phyloP scores from a whole-genome alignment of 2,329 filamentous ascomycete genomes.

The Aureobasidium leucospermi region DNA sequence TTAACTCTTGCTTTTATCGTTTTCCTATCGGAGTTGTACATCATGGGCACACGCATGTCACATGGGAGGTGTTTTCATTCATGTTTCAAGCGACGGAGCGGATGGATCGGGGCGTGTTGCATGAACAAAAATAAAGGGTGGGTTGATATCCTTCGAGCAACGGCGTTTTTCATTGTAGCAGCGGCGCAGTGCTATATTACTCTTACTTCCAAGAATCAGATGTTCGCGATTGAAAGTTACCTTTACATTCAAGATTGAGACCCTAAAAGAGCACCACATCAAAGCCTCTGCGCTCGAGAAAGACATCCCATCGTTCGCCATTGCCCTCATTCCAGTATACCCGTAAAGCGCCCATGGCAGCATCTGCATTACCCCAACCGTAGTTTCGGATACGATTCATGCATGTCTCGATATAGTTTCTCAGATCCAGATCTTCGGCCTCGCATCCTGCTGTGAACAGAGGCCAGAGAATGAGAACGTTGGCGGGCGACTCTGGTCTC shows the following conservation, averaged over 20 bases:
- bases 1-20: background rate
- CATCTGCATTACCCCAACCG: constrained; percentile 9
- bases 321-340: constrained; percentile 3
- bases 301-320: constrained; percentile 13
- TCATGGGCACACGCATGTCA: background rate
- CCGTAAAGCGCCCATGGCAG: background rate
- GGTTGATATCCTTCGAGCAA: background rate
- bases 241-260: too few species aligned
- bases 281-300: constrained; percentile 7
- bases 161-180: background rate
- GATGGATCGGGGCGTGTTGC: background rate
- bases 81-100: constrained; percentile 3
- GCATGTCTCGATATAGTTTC: background rate
- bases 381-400: constrained; percentile 1
- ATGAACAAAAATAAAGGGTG: constrained; percentile 5
- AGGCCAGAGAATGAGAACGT: constrained; percentile 9
- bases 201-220: too few species aligned
- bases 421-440: background rate
- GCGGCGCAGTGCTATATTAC: too few species aligned
- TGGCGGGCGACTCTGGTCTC: constrained; percentile 7
- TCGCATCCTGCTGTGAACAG: constrained; percentile 13
- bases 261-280: constrained; percentile 7
- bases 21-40: background rate
- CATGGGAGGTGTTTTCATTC: background rate
- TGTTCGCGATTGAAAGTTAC: too few species aligned